Evolutionary conservation across 2,329 filamentous ascomycete species (phyloP).

Genomic region (Monascus ruber): DNA sequence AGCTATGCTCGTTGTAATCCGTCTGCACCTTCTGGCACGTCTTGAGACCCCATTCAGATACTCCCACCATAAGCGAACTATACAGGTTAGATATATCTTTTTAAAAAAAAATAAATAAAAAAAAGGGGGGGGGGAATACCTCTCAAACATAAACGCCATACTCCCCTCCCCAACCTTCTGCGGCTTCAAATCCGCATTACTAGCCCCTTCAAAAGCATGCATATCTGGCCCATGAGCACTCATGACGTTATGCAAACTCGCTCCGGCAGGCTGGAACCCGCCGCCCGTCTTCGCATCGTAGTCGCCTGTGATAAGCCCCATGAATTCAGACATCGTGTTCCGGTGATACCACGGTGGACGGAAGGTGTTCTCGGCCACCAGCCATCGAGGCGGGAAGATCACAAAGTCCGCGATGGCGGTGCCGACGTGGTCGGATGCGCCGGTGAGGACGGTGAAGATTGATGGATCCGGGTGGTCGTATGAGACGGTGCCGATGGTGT

Average conservation of each 20-base stretch:
- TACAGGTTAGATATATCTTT: slow-evolving; percentile 28
- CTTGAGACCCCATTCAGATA: slow-evolving; percentile 61
- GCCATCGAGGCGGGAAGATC: slow-evolving; percentile 54
- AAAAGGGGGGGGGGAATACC: slow-evolving; percentile 14
- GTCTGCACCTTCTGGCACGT: slow-evolving; percentile 60
- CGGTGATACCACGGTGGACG: slow-evolving; percentile 54
- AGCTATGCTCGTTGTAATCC: slow-evolving; percentile 71
- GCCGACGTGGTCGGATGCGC: slow-evolving; percentile 44
- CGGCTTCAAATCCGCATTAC: slow-evolving; percentile 42
- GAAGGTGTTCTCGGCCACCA: slow-evolving; percentile 50
- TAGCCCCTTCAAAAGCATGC: slow-evolving; percentile 45
- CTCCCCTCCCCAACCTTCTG: slow-evolving; percentile 48
- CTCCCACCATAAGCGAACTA: slow-evolving; percentile 56
- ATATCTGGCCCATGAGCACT: slow-evolving; percentile 54
- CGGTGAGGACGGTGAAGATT: slow-evolving; percentile 60
- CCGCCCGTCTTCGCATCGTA: slow-evolving; percentile 49
- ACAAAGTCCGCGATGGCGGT: slow-evolving; percentile 56
- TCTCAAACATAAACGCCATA: slow-evolving; percentile 56
- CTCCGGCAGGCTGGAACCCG: slow-evolving; percentile 50
- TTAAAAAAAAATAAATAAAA: no score
- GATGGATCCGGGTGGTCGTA: slow-evolving; percentile 69
- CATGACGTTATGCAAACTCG: slow-evolving; percentile 60
- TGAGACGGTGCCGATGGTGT: slow-evolving; percentile 59
- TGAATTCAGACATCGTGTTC: slow-evolving; percentile 56
- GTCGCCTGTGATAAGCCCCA: slow-evolving; percentile 51